Conservation (phyloP, 23 red algal species). For the Rhodosorus marinus region DNA sequence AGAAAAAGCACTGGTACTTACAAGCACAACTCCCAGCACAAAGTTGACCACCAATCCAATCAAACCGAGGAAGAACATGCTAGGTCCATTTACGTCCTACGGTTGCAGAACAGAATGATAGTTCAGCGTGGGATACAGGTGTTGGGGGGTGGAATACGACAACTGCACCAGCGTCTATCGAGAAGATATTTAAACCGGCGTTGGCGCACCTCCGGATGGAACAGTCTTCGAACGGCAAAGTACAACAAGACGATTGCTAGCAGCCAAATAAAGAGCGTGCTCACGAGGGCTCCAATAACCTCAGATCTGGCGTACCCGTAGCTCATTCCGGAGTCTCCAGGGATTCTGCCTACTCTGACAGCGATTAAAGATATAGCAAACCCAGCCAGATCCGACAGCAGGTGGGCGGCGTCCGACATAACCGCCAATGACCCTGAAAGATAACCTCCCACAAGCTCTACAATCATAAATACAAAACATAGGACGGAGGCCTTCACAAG, state of each 20-base stretch:
- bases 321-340: conserved; percentile 22
- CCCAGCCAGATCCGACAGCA: conserved; percentile 84
- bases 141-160: no score
- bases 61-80: conserved; percentile 66
- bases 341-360: conserved; percentile 29
- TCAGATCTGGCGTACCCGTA: conserved; percentile 88
- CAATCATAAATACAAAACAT: conserved; percentile 58
- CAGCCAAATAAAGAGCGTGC: conserved; percentile 77
- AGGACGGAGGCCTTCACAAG: conserved; percentile 42
- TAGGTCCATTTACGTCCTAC: conserved; percentile 46
- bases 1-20: not conserved
- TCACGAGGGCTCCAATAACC: conserved; percentile 78
- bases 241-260: conserved; percentile 39
- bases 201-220: no score
- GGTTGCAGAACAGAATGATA: no score
- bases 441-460: conserved; percentile 77
- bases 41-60: conserved; percentile 73
- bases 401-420: conserved; percentile 91
- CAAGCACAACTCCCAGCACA: conserved; percentile 44
- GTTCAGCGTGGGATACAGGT: no score
- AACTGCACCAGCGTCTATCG: not conserved
- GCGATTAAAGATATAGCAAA: conserved; percentile 81
- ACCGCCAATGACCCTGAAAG: conserved; percentile 69
- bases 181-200: not conserved
- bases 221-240: conserved; percentile 20